Evolutionary conservation across 805 yeast genomes (phyloP), one percentile per base, ranked within the genome.

Genomic region (Candida argentea): DNA sequence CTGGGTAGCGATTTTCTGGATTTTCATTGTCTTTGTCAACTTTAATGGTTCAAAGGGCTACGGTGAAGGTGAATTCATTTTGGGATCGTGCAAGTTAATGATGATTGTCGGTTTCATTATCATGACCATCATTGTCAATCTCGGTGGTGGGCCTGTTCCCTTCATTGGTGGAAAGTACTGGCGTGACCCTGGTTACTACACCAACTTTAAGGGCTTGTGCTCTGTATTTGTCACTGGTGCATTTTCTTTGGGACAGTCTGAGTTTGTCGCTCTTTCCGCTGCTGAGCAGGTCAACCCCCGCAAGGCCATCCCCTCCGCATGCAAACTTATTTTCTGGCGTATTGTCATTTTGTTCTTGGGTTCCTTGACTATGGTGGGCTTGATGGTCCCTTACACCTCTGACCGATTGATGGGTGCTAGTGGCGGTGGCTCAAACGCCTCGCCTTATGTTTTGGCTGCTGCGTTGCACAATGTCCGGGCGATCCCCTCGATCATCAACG

Each of bases 1-100:
- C 4, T 76, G 69, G 49, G 76, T 76, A 12, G 55, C 64, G 1
- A 65, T 74, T 3, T 70, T 76, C 42, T 66, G 57, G 30, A 42
- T 55, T 7, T 49, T 73, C 5, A 57, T 74, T 17, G 40, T 67
- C 8, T 33, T 51, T 16, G 59, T 74, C 33, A 63, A 62, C 40
- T 61, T 63, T 25, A 48, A 52, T 36, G 72, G 72, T 27, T 60
- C 67, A 28, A 56, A 52, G 32, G 72, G 69, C 28, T 65, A 59
- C 37, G 69, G 65, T 29, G 62, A 57, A 40, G 66, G 61, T 26
- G 67, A 61, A 36, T 59, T 61, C 22, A 28, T 54, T 22, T 46
- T 61, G 44, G 62, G 62, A 34, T 39, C 53, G 12, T 41, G 51
- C 30, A 61, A 61, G 39, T 42, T 60, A 28, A 16, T 50, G 27